Base-by-base conservation (phyloP, 345 rosid species). In the Zanthoxylum bungeanum region DNA sequence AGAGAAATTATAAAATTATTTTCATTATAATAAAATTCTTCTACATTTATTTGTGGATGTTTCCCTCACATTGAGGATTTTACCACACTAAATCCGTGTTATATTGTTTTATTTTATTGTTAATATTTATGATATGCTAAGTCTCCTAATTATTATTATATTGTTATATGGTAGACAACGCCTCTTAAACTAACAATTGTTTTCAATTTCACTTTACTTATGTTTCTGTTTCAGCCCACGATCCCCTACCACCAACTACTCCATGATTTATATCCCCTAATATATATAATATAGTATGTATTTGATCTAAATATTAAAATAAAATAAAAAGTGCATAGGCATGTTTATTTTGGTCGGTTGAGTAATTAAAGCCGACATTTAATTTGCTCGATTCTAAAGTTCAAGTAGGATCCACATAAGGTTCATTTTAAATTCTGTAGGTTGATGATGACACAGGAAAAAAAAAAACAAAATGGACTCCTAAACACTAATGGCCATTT, bases 331-430 rank as follows among this genome's bases (percentile, higher is more conserved):
- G 71, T 37, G 51, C 27, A 5, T 4, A 24, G 22, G 49, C 49
- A 16, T 25, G 21, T 10, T 68, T 4, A 17, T 46, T 51, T 40
- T 4, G 40, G 71, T 34, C 24, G 47, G 60, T 24, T 52, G 71
- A 52, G 49, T 8, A 36, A 44, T 14, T 3, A 44, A 44, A 30
- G 47, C 22, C 34, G 33, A 51, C 60, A 34, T 66, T 2, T 16
- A 11, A 30, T 58, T 34, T 2, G 39, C 28, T 0, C 0, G 49
- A 67, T 47, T 9, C 68, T 46, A 46, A 25, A 7, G 11, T 39
- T 24, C 27, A 53, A 37, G 44, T 53, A 37, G 61, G 24, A 68
- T 68, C 71, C 71, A 68, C 62, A 2, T 53, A 25, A 55, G 36
- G 25, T 68, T 51, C 61, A 53, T 51, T 22, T 64, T n/a, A 42